Evolutionary conservation across 176 grass and related monocot species (phyloP).

Genomic region (Dactylis glomerata): DNA sequence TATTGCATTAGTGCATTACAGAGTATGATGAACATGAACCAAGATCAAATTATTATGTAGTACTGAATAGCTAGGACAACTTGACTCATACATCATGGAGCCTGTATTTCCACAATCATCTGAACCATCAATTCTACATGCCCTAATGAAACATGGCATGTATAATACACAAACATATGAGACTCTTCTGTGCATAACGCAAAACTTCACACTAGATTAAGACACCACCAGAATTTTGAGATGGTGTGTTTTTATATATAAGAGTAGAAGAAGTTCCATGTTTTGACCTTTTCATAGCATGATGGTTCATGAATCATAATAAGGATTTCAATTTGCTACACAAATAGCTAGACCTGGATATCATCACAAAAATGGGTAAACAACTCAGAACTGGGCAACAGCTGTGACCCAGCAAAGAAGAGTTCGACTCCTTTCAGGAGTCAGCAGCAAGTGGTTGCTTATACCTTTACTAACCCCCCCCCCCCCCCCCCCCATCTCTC

Average conservation of each 20-base stretch:
- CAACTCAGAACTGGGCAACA: not conserved
- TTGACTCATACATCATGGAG: not conserved
- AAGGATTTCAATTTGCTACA: not conserved
- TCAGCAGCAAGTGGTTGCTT: not conserved
- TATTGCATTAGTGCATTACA: not conserved
- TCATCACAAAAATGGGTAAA: not conserved
- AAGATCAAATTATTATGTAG: not conserved
- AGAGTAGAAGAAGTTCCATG: not conserved
- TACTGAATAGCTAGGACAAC: not conserved
- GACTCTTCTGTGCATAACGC: not conserved
- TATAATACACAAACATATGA: not conserved
- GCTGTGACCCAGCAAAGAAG: not conserved
- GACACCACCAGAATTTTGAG: not conserved
- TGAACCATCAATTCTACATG: not conserved
- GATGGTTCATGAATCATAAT: not conserved
- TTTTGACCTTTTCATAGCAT: not conserved
- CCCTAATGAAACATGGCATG: not conserved
- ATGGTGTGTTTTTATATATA: not conserved
- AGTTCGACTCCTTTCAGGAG: not conserved
- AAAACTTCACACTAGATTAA: not conserved
- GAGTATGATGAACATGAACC: not conserved
- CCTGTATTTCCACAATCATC: not conserved
- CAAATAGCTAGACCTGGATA: not conserved
- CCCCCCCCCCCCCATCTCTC: no score
- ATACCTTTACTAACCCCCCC: not conserved